Evolutionary conservation across 2,329 filamentous ascomycete species (phyloP).

Genomic region (Fusarium paranaense): DNA sequence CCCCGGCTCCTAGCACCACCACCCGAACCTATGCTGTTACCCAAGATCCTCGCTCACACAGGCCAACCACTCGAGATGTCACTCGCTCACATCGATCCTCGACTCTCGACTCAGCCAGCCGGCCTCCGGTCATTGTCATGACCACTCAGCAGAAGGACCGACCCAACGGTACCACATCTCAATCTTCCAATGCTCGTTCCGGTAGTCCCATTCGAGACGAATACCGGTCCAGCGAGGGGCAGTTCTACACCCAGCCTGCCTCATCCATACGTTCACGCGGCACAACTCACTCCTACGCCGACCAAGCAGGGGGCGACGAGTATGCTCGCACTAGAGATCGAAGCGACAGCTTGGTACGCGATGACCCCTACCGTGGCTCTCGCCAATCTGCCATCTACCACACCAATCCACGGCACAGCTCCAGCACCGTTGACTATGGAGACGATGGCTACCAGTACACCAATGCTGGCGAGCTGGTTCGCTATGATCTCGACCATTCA

Average conservation of each 20-base stretch:
- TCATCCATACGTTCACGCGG: constrained; percentile 66
- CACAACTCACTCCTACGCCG: constrained; percentile 60
- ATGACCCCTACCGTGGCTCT: constrained; percentile 61
- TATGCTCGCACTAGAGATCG: constrained; percentile 62
- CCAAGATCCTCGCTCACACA: constrained; percentile 62
- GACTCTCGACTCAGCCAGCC: constrained; percentile 61
- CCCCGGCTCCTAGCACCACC: constrained; percentile 54
- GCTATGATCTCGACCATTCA: constrained; percentile 70
- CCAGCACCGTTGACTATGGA: constrained; percentile 63
- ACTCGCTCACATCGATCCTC: constrained; percentile 61
- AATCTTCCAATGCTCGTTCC: constrained; percentile 50
- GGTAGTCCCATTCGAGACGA: constrained; percentile 64
- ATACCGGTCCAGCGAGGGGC: constrained; percentile 63
- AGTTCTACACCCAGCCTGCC: constrained; percentile 69
- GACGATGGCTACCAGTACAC: constrained; percentile 74
- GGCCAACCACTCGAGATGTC: constrained; percentile 60
- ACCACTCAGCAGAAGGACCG: constrained; percentile 61
- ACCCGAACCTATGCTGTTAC: constrained; percentile 69
- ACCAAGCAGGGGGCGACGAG: constrained; percentile 64
- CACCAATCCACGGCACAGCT: constrained; percentile 56
- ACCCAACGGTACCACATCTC: constrained; percentile 54
- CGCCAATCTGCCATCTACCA: constrained; percentile 61
- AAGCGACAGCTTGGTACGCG: constrained; percentile 56
- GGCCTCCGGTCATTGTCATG: constrained; percentile 69
- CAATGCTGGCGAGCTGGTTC: constrained; percentile 70